Evolutionary conservation across 192 early-diverging fungal species (phyloP).

Genomic region (Chytriomyces sp.): DNA sequence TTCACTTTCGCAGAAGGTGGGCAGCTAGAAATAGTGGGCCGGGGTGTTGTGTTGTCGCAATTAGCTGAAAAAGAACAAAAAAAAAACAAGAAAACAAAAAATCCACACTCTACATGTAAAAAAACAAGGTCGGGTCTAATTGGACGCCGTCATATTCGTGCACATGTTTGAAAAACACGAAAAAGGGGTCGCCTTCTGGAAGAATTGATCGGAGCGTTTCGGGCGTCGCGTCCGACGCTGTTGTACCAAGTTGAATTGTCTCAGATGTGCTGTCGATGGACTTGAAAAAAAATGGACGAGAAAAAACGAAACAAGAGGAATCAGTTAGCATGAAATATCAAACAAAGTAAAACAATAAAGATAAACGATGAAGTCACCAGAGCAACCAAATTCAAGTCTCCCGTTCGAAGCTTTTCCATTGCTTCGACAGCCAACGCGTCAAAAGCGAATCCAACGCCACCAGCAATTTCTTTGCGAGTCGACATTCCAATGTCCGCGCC

Average conservation of each 20-base stretch:
- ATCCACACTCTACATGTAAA: slow-evolving; percentile 3
- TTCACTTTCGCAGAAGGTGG: slow-evolving; percentile 81
- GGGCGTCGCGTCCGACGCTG: slow-evolving; percentile 61
- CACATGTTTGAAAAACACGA: slow-evolving; percentile 65
- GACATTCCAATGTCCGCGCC: slow-evolving; percentile 60
- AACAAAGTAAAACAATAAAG: not conserved
- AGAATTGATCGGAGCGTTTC: slow-evolving; percentile 20
- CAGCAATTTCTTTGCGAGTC: slow-evolving; percentile 68
- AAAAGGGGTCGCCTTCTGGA: slow-evolving; percentile 71
- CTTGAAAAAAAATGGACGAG: slow-evolving; percentile 6
- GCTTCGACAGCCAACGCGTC: slow-evolving; percentile 65
- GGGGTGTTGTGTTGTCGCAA: slow-evolving; percentile 57
- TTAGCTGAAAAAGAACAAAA: not conserved
- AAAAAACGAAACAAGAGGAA: not conserved
- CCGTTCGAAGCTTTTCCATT: slow-evolving; percentile 53
- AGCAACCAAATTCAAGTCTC: slow-evolving; percentile 58
- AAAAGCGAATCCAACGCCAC: slow-evolving; percentile 65
- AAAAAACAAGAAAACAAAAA: not conserved
- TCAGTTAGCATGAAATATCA: not conserved
- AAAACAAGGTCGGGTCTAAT: slow-evolving; percentile 51
- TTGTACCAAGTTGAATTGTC: slow-evolving; percentile 21
- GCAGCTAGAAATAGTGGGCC: slow-evolving; percentile 75
- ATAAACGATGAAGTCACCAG: slow-evolving; percentile 26
- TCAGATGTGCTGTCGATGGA: slow-evolving; percentile 33
- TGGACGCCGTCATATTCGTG: slow-evolving; percentile 53